Base-by-base conservation (phyloP, 1,139 yeast genomes). In the Hansenula sp. region DNA sequence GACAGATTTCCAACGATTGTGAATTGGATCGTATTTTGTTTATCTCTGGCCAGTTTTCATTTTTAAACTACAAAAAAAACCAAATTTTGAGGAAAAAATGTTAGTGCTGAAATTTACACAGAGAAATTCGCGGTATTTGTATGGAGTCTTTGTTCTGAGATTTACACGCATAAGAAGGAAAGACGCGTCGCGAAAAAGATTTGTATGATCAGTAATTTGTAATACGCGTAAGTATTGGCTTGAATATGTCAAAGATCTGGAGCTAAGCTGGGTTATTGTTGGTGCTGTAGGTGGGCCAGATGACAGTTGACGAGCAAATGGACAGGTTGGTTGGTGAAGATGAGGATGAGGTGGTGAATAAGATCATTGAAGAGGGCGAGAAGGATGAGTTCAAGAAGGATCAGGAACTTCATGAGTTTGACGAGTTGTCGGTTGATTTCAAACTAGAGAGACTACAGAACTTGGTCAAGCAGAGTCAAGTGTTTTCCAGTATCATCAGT, bases 401-500 rank as follows among this genome's bases (percentile, higher is more conserved):
- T 19, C 57, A 59, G 34, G 73, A 68, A 36, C 69, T 71, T 48
- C 40, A 55, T 27, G 64, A 64, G 45, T 75, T 78, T 54, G 66
- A 73, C 38, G 47, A 53, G 2, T 57, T 75, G 14, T 63, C 74
- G 3, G 56, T 51, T 12, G 65, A 61, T 36, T 56, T 46, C 39
- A 84, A 86, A 54, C 63, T 87, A 36, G 73, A 75, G 41, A 69
- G 87, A 43, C 65, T 90, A 38, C 75, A 84, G 50, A 80, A 77
- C 37, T 68, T 90, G 51, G 88, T 90, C 18, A 83, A 84, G 54
- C 82, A 84, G 56, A 85, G 96, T 17, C 89, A 87, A 57, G 74
- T 88, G 3, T 90, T 86, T 61, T 84, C 96, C 1, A 75, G 80
- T 45, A 87, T 89, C 50, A 82, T 90, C 41, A 80, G 94, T 3